Conservation (phyloP, 179 eudicot species). For the Dionaea muscipula region DNA sequence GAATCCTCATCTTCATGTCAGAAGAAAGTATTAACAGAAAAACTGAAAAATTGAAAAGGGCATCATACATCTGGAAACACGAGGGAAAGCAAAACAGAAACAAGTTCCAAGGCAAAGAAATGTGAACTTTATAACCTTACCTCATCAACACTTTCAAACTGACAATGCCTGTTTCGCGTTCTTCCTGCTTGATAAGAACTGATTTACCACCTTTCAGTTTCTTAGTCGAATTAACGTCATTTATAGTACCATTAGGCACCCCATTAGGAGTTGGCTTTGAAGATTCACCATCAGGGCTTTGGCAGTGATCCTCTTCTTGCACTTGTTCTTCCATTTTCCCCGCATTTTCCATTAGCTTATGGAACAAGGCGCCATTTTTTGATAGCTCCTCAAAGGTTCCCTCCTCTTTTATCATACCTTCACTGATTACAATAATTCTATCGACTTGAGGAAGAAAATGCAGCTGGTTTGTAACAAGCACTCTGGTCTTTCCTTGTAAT, state of each 20-base stretch:
- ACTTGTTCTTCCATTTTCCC: conserved; percentile 44
- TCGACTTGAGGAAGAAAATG: conserved; percentile 63
- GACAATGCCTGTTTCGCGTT: conserved; percentile 56
- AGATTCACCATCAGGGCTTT: conserved; percentile 10
- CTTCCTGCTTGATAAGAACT: conserved; percentile 58
- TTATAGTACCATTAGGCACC: conserved; percentile 10
- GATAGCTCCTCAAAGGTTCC: conserved; percentile 59
- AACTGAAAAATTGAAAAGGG: too few species aligned
- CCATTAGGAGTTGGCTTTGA: conserved; percentile 12
- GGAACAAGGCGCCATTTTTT: conserved; percentile 30
- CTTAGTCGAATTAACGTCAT: conserved; percentile 12
- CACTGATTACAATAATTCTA: conserved; percentile 39
- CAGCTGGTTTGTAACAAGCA: conserved; percentile 61
- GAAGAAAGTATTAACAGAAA: too few species aligned
- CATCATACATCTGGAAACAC: too few species aligned
- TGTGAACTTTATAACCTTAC: conserved; percentile 14
- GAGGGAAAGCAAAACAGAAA: too few species aligned
- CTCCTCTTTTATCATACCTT: conserved; percentile 52
- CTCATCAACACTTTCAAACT: conserved; percentile 49
- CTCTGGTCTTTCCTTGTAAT: conserved; percentile 51
- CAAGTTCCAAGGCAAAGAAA: not conserved
- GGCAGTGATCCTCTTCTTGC: conserved; percentile 17
- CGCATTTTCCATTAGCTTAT: conserved; percentile 52
- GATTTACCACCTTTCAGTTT: conserved; percentile 32
- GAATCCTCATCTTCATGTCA: too few species aligned